Evolutionary conservation across 768 basidiomycete genomes (phyloP), one percentile per base, ranked within the genome.

Genomic region (Boletellus ananiceps): DNA sequence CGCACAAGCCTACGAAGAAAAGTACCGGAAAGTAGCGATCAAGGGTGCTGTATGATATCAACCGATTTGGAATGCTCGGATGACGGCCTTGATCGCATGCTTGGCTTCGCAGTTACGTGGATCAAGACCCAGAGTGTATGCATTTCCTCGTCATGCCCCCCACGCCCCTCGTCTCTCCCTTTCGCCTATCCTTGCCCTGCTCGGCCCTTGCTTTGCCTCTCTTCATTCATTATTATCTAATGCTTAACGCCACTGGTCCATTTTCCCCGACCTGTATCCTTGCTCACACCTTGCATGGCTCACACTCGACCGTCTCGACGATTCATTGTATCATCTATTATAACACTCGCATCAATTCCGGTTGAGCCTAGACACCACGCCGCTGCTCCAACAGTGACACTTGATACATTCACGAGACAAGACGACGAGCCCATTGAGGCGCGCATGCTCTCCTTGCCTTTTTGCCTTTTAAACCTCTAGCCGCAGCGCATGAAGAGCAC

Each of bases 1-100:
- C 50, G 69, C 74, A 18, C 77, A 81, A 57, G 80, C 77, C 13
- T 82, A 84, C 63, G 88, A 89, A 59, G 80, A 83, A 59, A 93
- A 86, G 69, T 92, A 91, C 66, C 78, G 86, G 56, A 90, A 85
- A 66, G 83, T 96, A 51, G 82, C 81, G 61, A 91, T 98, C 69
- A 93, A 83, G 74, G 95, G 95, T 58, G 92, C 93, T 64, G 87
- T 95, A 70, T 93, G 74, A 65, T 39, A 46, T 37, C 37, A 21
- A 50, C 29, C 18, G 8, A 36, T 43, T 33, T 16, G 49, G 49
- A 50, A 40, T 36, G 39, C 38, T 40, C 33, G 48, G 54, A 52
- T 45, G 19, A 39, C 18, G 25, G 45, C 32, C 47, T 34, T 47
- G 46, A 34, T 33, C 25, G 31, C 27, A 21, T 36, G 16, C 27